These are phyloP conservation scores for Canariomyces notabilis DNA, from an alignment of 2,329 filamentous ascomycete species.

Conservation along the genomic window DNA sequence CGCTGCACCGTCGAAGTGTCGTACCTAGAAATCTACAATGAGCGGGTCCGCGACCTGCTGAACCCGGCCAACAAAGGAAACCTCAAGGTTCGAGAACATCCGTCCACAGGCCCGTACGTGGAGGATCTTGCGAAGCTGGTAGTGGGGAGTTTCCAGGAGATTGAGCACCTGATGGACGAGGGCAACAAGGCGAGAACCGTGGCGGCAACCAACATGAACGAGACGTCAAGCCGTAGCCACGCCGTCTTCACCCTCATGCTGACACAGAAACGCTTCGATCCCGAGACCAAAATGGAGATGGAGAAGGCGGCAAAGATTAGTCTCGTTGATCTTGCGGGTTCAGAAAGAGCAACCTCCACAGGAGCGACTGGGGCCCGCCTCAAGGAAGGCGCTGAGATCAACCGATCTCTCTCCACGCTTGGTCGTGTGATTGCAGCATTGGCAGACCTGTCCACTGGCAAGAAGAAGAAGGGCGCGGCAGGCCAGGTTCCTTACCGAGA, in stretches of 20 bases:
- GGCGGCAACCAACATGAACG: conserved; percentile 99
- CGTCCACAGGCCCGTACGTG: conserved; percentile 94
- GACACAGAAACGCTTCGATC: conserved; percentile 86
- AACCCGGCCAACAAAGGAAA: conserved; percentile 96
- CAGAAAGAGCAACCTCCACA: conserved; percentile 93
- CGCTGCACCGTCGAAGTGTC: conserved; percentile 95
- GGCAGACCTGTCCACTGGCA: conserved; percentile 81
- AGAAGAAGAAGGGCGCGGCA: conserved; percentile 71
- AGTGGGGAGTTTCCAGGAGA: conserved; percentile 88
- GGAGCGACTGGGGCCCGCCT: conserved; percentile 91
- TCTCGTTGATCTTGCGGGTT: conserved; percentile 94
- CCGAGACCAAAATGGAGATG: conserved; percentile 91
- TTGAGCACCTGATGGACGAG: conserved; percentile 97
- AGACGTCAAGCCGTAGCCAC: conserved; percentile 96
- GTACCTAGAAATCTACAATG: conserved; percentile 99
- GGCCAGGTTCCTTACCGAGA: conserved; percentile 91
- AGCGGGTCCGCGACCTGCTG: conserved; percentile 88
- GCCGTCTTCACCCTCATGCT: conserved; percentile 96
- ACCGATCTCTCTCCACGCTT: conserved; percentile 89
- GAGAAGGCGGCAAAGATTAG: conserved; percentile 98
- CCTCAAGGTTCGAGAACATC: conserved; percentile 94
- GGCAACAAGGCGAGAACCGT: conserved; percentile 98
- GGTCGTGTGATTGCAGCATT: conserved; percentile 96
- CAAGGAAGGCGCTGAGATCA: conserved; percentile 98
- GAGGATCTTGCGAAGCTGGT: conserved; percentile 95